Percentiles rank a stretch among this genome's conserved stretches.
Evolutionary conservation across 371 early-diverging fungal species (phyloP).

Genomic region (Furculomyces boomerangus): DNA sequence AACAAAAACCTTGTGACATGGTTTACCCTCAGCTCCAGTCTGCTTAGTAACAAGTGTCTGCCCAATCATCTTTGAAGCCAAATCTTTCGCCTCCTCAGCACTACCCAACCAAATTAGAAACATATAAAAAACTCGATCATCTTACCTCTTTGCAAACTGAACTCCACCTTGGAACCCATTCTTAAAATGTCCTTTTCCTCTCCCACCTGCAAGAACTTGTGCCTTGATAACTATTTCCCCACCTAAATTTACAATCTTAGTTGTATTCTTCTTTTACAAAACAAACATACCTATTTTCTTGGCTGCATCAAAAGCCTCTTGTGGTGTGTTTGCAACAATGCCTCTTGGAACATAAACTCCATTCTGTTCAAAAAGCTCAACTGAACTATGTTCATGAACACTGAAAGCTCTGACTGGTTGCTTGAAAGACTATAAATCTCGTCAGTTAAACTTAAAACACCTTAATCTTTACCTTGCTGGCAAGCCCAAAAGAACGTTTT

Average conservation of each 20-base stretch:
- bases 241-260: conserved; percentile 26
- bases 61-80: conserved; percentile 92
- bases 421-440: no score
- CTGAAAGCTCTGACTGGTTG: conserved; percentile 81
- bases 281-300: conserved; percentile 48
- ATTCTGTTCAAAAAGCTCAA: conserved; percentile 74
- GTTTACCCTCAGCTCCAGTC: conserved; percentile 88
- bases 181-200: conserved; percentile 95
- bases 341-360: conserved; percentile 85
- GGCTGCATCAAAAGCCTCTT: conserved; percentile 78
- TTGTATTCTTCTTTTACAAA: not conserved
- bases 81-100: conserved; percentile 68
- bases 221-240: conserved; percentile 94
- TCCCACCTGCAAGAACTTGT: conserved; percentile 96
- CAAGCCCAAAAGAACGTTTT: no score
- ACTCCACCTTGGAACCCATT: conserved; percentile 94
- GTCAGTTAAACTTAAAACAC: no score
- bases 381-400: conserved; percentile 93
- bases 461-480: no score
- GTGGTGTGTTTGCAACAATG: conserved; percentile 67
- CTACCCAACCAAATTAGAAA: conserved; percentile 21
- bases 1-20: conserved; percentile 84
- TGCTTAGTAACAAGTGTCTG: conserved; percentile 94
- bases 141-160: conserved; percentile 77
- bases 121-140: not conserved